These are phyloP conservation scores for Phascolomyces articulosus DNA, from an alignment of 371 early-diverging fungal genomes.

Conservation along the genomic window DNA sequence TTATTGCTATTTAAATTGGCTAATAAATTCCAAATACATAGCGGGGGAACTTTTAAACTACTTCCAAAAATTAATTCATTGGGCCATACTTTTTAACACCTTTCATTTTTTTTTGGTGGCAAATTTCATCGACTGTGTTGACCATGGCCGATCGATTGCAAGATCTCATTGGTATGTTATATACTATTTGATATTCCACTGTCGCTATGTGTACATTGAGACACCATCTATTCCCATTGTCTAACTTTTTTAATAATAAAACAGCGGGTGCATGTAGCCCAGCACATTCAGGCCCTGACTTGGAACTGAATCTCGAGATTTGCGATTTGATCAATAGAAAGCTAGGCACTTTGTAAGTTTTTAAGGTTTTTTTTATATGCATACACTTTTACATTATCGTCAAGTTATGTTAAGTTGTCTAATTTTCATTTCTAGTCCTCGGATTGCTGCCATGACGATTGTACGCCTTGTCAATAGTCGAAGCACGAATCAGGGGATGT, in stretches of 20 bases:
- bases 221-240: background rate
- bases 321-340: slow-evolving; percentile 92
- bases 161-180: slow-evolving; percentile 20
- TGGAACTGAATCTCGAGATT: slow-evolving; percentile 90
- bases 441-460: slow-evolving; percentile 88
- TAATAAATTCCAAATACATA: no score
- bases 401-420: no score
- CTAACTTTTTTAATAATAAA: background rate
- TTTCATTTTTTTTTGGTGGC: no score
- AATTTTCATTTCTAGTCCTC: no score
- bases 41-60: no score
- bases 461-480: slow-evolving; percentile 80
- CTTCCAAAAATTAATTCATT: no score
- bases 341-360: slow-evolving; percentile 77
- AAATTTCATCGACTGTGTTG: no score
- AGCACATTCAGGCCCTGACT: slow-evolving; percentile 73
- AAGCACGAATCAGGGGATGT: slow-evolving; percentile 71
- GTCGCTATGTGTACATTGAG: background rate
- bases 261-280: slow-evolving; percentile 83
- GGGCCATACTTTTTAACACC: no score
- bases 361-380: background rate
- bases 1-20: no score
- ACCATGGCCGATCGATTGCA: slow-evolving; percentile 21
- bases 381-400: background rate
- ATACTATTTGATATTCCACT: no score